Conservation (phyloP, 805 yeast genomes). For the baker's yeast (Saccharomyces cerevisiae) region DNA sequence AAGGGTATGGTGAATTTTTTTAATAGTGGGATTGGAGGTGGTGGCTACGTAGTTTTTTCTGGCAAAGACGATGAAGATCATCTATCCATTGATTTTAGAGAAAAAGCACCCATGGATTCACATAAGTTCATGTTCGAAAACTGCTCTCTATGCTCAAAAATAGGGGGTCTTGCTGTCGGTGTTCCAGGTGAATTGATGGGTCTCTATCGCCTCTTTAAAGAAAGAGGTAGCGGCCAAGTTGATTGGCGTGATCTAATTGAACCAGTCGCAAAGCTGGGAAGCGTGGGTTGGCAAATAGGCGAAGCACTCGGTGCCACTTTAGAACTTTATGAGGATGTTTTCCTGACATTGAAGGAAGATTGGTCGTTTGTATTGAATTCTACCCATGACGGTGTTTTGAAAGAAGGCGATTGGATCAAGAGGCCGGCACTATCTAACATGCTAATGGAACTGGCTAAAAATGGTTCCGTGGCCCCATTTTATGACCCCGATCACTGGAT, state of each 20-base stretch:
- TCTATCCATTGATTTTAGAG: constrained; percentile 75
- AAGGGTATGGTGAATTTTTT: constrained; percentile 77
- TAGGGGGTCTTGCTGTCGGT: constrained; percentile 84
- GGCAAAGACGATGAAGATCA: constrained; percentile 37
- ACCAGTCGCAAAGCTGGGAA: constrained; percentile 64
- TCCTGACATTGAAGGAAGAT: constrained; percentile 29
- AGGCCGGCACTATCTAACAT: constrained; percentile 63
- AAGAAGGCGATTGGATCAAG: constrained; percentile 50
- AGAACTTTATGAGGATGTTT: constrained; percentile 29
- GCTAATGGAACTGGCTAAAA: constrained; percentile 56
- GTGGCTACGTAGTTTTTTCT: constrained; percentile 55
- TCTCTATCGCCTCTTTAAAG: constrained; percentile 47
- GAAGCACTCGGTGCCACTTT: constrained; percentile 40
- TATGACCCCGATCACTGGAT: constrained; percentile 78
- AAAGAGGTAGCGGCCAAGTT: constrained; percentile 64
- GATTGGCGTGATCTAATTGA: constrained; percentile 64
- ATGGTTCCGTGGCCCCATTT: constrained; percentile 70
- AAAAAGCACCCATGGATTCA: constrained; percentile 67
- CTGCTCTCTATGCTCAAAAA: constrained; percentile 40
- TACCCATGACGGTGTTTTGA: constrained; percentile 30
- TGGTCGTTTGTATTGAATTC: constrained; percentile 51
- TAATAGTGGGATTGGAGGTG: constrained; percentile 90
- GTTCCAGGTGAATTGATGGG: constrained; percentile 92
- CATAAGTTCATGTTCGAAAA: constrained; percentile 55
- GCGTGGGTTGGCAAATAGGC: constrained; percentile 54